These are phyloP conservation scores for Solanum clarkiae DNA, from an alignment of 257 asterid genomes.

Conservation along the genomic window DNA sequence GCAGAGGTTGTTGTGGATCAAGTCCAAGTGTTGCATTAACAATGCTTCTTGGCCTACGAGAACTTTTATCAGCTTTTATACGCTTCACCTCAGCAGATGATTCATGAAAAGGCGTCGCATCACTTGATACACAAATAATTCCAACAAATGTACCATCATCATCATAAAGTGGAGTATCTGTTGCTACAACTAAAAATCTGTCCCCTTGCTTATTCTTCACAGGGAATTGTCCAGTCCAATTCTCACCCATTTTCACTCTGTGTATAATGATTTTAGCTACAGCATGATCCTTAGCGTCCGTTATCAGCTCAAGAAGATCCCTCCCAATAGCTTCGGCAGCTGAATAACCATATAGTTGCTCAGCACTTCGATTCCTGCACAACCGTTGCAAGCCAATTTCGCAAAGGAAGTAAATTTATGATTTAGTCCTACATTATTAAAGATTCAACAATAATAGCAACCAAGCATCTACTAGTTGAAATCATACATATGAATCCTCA, in stretches of 20 bases:
- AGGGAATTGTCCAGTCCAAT: conserved; percentile 85
- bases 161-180: conserved; percentile 70
- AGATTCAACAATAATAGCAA: background rate
- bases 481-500: background rate
- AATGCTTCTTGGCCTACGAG: conserved; percentile 28
- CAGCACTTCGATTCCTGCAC: conserved; percentile 81
- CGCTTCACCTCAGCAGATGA: conserved; percentile 15
- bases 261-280: conserved; percentile 37
- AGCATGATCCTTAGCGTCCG: conserved; percentile 28
- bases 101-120: conserved; percentile 52
- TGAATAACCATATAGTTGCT: conserved; percentile 54
- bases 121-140: conserved; percentile 50
- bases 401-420: background rate
- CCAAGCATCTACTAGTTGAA: background rate
- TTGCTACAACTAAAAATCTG: conserved; percentile 41
- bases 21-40: conserved; percentile 54
- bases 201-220: conserved; percentile 52
- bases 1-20: conserved; percentile 81
- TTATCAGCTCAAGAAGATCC: conserved; percentile 40
- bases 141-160: conserved; percentile 70
- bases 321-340: conserved; percentile 61
- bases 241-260: conserved; percentile 50
- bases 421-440: background rate
- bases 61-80: conserved; percentile 23
- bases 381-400: background rate